phyloP scores from a whole-genome alignment of 441 rosid genomes.

The Adansonia gregorii region DNA sequence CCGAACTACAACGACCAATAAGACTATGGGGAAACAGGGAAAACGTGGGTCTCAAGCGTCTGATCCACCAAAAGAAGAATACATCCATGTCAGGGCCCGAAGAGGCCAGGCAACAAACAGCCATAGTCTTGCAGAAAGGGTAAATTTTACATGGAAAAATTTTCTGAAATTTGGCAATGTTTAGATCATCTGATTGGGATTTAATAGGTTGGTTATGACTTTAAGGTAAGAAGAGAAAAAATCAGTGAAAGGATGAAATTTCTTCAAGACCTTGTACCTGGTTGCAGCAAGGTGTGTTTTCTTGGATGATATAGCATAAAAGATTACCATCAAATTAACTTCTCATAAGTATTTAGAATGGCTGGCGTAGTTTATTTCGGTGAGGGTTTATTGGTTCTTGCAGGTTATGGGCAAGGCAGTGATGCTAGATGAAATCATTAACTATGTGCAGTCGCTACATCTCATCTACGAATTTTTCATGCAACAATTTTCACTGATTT shows the following conservation, averaged over 20 bases:
- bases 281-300: conserved; percentile 87
- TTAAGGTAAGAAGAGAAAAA: conserved; percentile 93
- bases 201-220: conserved; percentile 31
- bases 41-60: conserved; percentile 70
- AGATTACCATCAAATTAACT: conserved; percentile 8
- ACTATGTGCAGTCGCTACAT: conserved; percentile 60
- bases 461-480: neutral
- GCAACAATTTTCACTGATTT: neutral
- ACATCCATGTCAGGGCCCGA: conserved; percentile 92
- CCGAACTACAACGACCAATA: conserved; percentile 49
- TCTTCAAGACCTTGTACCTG: conserved; percentile 97
- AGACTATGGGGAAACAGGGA: conserved; percentile 63
- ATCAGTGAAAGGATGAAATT: conserved; percentile 98
- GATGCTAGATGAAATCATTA: conserved; percentile 79
- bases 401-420: conserved; percentile 83
- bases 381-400: conserved; percentile 32
- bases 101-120: conserved; percentile 99
- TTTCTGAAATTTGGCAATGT: conserved; percentile 22
- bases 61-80: conserved; percentile 85
- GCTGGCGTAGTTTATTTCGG: conserved; percentile 22
- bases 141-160: conserved; percentile 38
- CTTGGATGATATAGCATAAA: conserved; percentile 25
- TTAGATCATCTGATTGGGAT: conserved; percentile 21
- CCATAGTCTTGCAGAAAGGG: conserved; percentile 99
- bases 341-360: neutral